Evolutionary conservation across 176 grass and related monocot species (phyloP).

Genomic region (Zoysia pacifica): DNA sequence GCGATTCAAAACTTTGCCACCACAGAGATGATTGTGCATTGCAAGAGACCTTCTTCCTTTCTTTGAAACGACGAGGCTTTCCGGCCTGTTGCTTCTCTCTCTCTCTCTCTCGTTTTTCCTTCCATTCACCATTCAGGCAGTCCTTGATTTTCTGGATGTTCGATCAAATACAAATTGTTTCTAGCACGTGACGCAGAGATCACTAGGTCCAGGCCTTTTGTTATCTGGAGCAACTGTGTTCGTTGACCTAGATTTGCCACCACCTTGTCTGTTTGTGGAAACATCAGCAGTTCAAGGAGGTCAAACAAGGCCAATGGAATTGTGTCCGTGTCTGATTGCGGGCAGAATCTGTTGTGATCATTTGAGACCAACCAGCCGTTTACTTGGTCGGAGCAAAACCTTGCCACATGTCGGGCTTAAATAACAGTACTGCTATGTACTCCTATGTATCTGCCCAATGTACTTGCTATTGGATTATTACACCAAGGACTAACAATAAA

Average conservation of each 20-base stretch:
- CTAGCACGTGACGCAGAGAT: slow-evolving; percentile 29
- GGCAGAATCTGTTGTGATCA: slow-evolving; percentile 30
- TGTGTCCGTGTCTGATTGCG: slow-evolving; percentile 30
- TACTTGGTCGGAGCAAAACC: slow-evolving; percentile 17
- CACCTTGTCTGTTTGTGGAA: slow-evolving; percentile 24
- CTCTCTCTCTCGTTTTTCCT: too few species aligned
- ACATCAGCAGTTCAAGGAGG: slow-evolving; percentile 40
- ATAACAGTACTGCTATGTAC: neutral
- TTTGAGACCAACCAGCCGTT: slow-evolving; percentile 39
- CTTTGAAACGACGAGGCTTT: neutral
- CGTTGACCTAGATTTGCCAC: slow-evolving; percentile 37
- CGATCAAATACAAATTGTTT: neutral
- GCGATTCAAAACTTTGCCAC: slow-evolving; percentile 14
- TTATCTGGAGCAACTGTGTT: slow-evolving; percentile 40
- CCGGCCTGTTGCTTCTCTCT: neutral
- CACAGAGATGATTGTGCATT: neutral
- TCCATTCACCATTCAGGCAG: neutral
- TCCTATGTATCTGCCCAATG: neutral
- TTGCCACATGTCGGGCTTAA: neutral
- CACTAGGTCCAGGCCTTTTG: slow-evolving; percentile 33
- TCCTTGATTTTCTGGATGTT: neutral
- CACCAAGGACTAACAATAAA: neutral
- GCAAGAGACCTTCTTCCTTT: neutral
- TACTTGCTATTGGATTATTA: neutral
- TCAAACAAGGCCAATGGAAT: slow-evolving; percentile 56